Base-by-base conservation (phyloP, 495 filamentous ascomycete species). In the Amphirosellinia nigrospora region DNA sequence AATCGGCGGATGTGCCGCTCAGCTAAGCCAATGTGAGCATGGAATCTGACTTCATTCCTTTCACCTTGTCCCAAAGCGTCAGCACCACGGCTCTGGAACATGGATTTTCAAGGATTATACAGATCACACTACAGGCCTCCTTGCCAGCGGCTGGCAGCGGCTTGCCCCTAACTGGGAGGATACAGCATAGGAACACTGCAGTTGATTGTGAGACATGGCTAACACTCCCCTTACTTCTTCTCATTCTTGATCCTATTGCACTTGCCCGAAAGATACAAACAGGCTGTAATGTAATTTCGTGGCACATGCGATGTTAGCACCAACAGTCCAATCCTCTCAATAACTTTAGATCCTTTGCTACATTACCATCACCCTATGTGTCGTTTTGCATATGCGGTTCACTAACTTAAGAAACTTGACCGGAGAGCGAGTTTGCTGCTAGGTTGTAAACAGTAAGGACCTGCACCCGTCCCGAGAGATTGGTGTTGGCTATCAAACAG, bases 61-160 rank as follows among this genome's bases (percentile, higher is more conserved):
- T 53, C 46, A 48, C 63, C 45, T 52, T 65, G 45, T 38, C 63
- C 63, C 63, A 46, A 65, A 65, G 46, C 63, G 41, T 39, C 26
- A 41, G 15, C 45, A 30, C 32, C 63, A 53, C 63, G 63, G 63
- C 63, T 52, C 63, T 65, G 63, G 63, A 46, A 36, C 63, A 41
- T 26, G 30, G 16, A 28, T 2, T n/a, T 28, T 21, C 55, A 58
- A 32, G 55, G 55, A 34, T 58, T 58, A 21, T 36, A 16, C 3
- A 21, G 55, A 58, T 21, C 55, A 58, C 55, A 36, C 16, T n/a
- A 34, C 8, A 21, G 63, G 63, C 9, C n/a, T 26, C 58, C 58
- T n/a, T n/a, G n/a, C n/a, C n/a, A 61, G n/a, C 58, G 58, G 58
- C 58, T 61, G 58, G 34, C 36, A 39, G 58, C 58, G 58, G 58